Percentiles rank a stretch among this genome's conserved stretches.
Evolutionary conservation across 1,284 basidiomycete genomes (phyloP).

Genomic region (Wolfiporia cocos): DNA sequence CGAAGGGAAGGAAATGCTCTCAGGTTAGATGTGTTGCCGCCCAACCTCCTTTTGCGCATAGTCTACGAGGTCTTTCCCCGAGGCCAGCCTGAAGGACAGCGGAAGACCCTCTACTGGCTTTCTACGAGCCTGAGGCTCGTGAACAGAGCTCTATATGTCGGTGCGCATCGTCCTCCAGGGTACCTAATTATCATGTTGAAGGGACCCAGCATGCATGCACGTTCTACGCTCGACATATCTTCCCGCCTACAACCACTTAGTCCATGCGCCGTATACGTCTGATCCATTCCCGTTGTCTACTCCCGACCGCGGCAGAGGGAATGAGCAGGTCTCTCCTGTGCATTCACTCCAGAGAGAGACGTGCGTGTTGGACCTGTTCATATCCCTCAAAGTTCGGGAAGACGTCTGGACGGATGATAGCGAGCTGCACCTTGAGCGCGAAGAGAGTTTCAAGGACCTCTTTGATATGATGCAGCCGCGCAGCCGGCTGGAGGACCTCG

Average conservation of each 20-base stretch:
- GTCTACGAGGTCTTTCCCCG: constrained; percentile 55
- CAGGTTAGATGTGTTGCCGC: constrained; percentile 38
- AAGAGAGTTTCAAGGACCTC: constrained; percentile 68
- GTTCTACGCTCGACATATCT: constrained; percentile 70
- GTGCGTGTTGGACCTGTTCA: constrained; percentile 65
- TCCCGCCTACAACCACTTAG: constrained; percentile 52
- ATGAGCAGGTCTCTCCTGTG: constrained; percentile 21
- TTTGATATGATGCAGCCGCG: constrained; percentile 72
- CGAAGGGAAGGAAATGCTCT: constrained; percentile 11
- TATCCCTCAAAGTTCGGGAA: constrained; percentile 69
- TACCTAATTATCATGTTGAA: neutral
- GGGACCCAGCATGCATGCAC: constrained; percentile 64
- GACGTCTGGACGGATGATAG: constrained; percentile 68
- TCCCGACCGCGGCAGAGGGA: constrained; percentile 17
- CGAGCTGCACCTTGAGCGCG: constrained; percentile 64
- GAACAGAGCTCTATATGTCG: constrained; percentile 57
- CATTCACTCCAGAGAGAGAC: constrained; percentile 59
- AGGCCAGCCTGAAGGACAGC: constrained; percentile 42
- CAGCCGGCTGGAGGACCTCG: constrained; percentile 65
- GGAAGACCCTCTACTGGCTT: constrained; percentile 66
- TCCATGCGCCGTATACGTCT: constrained; percentile 62
- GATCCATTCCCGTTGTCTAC: constrained; percentile 62
- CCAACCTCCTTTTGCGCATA: constrained; percentile 55
- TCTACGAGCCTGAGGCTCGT: constrained; percentile 56
- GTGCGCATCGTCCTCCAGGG: constrained; percentile 29